Evolutionary conservation across 202 grass and related monocot genomes (phyloP).

Genomic region (Elaeis oleifera): DNA sequence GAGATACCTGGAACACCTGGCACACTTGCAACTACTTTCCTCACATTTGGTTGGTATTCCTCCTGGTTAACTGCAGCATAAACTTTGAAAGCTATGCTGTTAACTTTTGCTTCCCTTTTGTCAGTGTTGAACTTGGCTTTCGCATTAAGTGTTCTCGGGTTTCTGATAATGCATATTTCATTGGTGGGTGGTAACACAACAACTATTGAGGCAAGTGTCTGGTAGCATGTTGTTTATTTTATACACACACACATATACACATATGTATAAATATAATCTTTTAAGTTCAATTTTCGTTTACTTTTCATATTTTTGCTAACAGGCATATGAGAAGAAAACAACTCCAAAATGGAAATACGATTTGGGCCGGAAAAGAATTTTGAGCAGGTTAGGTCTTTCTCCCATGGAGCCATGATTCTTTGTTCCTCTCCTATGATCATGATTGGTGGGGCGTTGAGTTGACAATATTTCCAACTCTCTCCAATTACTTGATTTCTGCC

Average conservation of each 20-base stretch:
- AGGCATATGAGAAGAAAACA: neutral
- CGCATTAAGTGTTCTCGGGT: neutral
- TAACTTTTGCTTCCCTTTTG: neutral
- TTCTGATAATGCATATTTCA: neutral
- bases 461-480: too few relatives aligned
- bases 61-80: neutral
- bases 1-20: constrained; percentile 74
- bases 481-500: neutral
- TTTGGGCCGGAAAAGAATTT: neutral
- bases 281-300: neutral
- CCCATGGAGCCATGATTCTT: neutral
- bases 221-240: neutral
- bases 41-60: constrained; percentile 71
- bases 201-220: neutral
- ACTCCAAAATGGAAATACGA: neutral
- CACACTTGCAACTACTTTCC: constrained; percentile 86
- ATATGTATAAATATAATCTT: neutral
- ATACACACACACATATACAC: too few relatives aligned
- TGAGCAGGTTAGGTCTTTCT: neutral
- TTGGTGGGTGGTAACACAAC: neutral
- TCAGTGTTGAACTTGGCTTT: constrained; percentile 1
- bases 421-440: neutral
- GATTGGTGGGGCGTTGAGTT: neutral
- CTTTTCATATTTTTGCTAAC: neutral
- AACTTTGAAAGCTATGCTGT: too few relatives aligned